phyloP scores from a whole-genome alignment of 768 basidiomycete species.

The Calocera viscosa region DNA sequence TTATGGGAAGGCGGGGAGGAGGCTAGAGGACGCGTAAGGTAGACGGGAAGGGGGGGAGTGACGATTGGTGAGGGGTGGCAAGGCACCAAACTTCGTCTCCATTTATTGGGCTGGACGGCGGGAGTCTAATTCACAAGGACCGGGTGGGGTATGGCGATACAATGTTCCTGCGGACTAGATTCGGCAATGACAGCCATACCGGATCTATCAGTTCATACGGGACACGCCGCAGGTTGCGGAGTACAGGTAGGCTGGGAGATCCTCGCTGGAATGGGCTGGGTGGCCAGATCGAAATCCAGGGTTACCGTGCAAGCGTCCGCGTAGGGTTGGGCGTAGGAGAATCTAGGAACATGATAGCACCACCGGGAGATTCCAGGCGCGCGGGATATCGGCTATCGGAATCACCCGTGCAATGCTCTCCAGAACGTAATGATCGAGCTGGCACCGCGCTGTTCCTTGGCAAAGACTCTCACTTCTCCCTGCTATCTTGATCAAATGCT shows the following conservation, averaged over 20 bases:
- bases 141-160: neutral
- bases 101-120: conserved; percentile 2
- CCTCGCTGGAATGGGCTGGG: neutral
- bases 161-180: neutral
- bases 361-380: conserved; percentile 4
- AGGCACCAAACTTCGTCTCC: neutral
- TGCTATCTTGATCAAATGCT: neutral
- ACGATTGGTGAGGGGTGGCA: neutral
- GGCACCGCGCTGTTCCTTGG: neutral
- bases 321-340: neutral
- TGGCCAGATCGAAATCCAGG: conserved; percentile 7
- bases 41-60: neutral
- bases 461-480: neutral
- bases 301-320: neutral
- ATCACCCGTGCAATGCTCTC: neutral
- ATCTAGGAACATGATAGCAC: neutral
- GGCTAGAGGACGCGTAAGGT: neutral
- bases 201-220: conserved; percentile 2
- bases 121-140: conserved; percentile 1
- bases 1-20: neutral
- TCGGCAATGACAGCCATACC: neutral
- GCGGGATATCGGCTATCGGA: neutral
- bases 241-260: neutral
- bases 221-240: conserved; percentile 1
- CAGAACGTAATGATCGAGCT: neutral